Conservation (phyloP, 345 rosid genomes). For the Noccaea bulbosa region DNA sequence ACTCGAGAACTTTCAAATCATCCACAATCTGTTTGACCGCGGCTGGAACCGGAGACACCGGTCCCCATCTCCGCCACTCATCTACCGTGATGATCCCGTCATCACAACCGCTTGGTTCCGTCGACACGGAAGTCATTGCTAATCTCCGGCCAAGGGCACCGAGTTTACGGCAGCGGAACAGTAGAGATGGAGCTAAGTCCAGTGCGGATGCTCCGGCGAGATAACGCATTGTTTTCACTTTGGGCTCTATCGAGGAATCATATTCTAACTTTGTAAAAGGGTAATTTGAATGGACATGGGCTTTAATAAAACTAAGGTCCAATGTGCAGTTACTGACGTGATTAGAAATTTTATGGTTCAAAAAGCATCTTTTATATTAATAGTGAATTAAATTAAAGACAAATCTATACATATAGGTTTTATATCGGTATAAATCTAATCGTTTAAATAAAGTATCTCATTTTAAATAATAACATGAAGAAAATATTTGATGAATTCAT, state of each 20-base stretch:
- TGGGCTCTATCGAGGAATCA: constrained; percentile 15
- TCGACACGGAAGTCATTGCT: constrained; percentile 42
- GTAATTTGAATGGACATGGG: background rate
- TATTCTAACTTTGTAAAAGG: background rate
- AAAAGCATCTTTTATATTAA: too few species aligned
- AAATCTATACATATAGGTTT: too few species aligned
- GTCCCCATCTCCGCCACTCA: constrained; percentile 89
- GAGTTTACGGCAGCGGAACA: constrained; percentile 42
- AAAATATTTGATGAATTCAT: too few species aligned
- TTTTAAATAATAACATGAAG: too few species aligned
- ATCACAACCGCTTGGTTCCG: constrained; percentile 36
- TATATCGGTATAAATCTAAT: too few species aligned
- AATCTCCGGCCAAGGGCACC: constrained; percentile 33
- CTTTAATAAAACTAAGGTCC: background rate
- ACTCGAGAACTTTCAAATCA: constrained; percentile 77
- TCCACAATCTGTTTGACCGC: constrained; percentile 64
- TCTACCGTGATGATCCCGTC: constrained; percentile 52
- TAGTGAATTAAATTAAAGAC: too few species aligned
- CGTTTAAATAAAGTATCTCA: too few species aligned
- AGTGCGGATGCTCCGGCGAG: constrained; percentile 33
- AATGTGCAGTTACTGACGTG: background rate
- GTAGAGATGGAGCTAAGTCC: constrained; percentile 43
- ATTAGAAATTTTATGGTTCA: too few species aligned
- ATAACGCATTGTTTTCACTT: constrained; percentile 33
- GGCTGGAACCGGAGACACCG: constrained; percentile 67